Percentiles rank a stretch among this genome's conserved stretches.
These are phyloP conservation scores for Annulohypoxylon moriforme DNA, from an alignment of 495 filamentous ascomycete species.

Conservation along the genomic window DNA sequence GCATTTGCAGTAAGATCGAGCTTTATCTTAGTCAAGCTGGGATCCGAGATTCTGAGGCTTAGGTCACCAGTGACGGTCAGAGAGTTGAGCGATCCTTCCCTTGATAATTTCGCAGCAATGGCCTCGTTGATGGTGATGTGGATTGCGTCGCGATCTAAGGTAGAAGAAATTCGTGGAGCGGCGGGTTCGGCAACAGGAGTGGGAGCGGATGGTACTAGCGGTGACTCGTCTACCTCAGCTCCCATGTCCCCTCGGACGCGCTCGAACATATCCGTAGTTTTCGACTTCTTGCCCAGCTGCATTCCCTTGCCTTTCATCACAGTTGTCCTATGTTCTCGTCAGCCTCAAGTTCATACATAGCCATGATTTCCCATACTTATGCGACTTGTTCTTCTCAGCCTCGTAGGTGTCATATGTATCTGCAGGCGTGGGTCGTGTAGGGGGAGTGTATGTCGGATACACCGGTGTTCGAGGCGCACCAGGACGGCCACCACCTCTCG, in stretches of 20 bases:
- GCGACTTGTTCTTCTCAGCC: conserved; percentile 93
- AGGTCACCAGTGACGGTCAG: conserved; percentile 92
- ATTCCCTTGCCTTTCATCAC: conserved; percentile 93
- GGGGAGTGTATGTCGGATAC: conserved; percentile 91
- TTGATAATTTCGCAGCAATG: conserved; percentile 85
- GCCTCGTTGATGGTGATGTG: conserved; percentile 87
- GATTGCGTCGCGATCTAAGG: conserved; percentile 79
- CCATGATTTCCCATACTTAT: conserved; percentile 64
- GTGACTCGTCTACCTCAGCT: conserved; percentile 77
- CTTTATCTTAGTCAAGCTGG: conserved; percentile 86
- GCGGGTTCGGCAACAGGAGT: conserved; percentile 67
- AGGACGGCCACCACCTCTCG: conserved; percentile 62
- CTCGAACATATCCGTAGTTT: conserved; percentile 96
- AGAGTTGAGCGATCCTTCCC: conserved; percentile 84
- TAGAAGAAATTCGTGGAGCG: conserved; percentile 69
- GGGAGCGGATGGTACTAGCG: conserved; percentile 76
- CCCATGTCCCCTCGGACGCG: conserved; percentile 90
- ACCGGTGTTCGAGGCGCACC: conserved; percentile 74
- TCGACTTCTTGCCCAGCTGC: conserved; percentile 98
- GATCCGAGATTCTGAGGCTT: conserved; percentile 86
- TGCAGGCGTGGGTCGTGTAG: conserved; percentile 73
- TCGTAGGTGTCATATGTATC: conserved; percentile 94
- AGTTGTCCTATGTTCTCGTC: conserved; percentile 55
- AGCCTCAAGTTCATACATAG: conserved; percentile 20
- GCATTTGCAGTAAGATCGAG: conserved; percentile 79